Percentiles rank a stretch among this genome's conserved stretches.
Evolutionary conservation across 1,284 basidiomycete species (phyloP).

Genomic region (Apiotrichum sp.): DNA sequence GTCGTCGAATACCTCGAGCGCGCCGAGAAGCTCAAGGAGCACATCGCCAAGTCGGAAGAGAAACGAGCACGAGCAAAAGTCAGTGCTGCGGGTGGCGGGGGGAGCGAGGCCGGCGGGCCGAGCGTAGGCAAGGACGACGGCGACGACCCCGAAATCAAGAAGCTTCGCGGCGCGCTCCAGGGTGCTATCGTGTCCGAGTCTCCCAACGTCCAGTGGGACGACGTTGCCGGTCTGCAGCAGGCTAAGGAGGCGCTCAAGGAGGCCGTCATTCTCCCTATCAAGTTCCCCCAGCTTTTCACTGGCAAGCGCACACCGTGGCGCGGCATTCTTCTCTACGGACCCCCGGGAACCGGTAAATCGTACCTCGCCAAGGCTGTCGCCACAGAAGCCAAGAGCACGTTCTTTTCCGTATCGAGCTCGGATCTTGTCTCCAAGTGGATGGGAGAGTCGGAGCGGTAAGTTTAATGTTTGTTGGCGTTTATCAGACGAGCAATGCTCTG

Average conservation of each 20-base stretch:
- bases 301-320: conserved; percentile 97
- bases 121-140: conserved; percentile 64
- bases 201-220: conserved; percentile 96
- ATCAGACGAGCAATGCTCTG: too few relatives aligned
- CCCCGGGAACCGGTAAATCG: conserved; percentile 86
- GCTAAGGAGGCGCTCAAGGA: conserved; percentile 97
- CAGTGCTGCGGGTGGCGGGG: conserved; percentile 63
- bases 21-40: conserved; percentile 87
- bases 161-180: conserved; percentile 79
- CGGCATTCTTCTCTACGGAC: conserved; percentile 92
- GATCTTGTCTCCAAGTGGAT: conserved; percentile 99
- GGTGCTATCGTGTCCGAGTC: conserved; percentile 88
- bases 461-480: conserved; percentile 3
- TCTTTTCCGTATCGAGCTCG: conserved; percentile 92
- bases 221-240: conserved; percentile 89
- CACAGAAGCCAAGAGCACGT: conserved; percentile 97
- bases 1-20: conserved; percentile 87
- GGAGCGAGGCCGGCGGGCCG: conserved; percentile 58
- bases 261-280: conserved; percentile 97
- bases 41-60: conserved; percentile 61
- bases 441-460: conserved; percentile 90
- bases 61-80: conserved; percentile 70
- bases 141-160: conserved; percentile 88
- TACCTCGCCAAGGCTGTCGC: conserved; percentile 97
- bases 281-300: conserved; percentile 96